Evolutionary conservation across 2,329 filamentous ascomycete genomes (phyloP).

Genomic region (Hansfordia pulvinata): DNA sequence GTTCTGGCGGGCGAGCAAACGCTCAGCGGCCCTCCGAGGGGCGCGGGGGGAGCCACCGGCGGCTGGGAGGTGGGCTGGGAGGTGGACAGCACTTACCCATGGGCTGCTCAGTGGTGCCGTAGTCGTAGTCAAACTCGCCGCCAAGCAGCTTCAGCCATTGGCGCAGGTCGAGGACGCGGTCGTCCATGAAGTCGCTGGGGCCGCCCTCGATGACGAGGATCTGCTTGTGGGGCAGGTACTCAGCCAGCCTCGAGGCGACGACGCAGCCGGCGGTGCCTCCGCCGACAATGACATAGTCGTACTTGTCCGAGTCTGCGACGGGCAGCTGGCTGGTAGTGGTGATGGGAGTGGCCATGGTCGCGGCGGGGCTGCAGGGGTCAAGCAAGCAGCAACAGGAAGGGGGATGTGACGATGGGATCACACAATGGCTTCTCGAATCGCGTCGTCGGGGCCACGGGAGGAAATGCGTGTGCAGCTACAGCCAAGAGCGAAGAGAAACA

Average conservation of each 20-base stretch:
- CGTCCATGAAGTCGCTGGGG: slow-evolving; percentile 79
- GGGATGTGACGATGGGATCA: too few relatives aligned
- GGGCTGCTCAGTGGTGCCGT: slow-evolving; percentile 78
- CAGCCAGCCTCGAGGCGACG: slow-evolving; percentile 63
- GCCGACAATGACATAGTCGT: slow-evolving; percentile 76
- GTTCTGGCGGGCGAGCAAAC: too few relatives aligned
- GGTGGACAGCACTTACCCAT: slow-evolving; percentile 36
- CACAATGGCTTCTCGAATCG: too few relatives aligned
- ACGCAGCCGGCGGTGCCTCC: slow-evolving; percentile 82
- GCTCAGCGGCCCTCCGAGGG: too few relatives aligned
- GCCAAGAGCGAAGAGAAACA: too few relatives aligned
- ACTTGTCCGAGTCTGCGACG: slow-evolving; percentile 49
- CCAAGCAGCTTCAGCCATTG: slow-evolving; percentile 79
- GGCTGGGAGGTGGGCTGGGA: background rate
- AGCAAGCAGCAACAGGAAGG: too few relatives aligned
- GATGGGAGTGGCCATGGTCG: too few relatives aligned
- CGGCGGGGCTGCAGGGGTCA: too few relatives aligned
- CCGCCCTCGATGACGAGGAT: slow-evolving; percentile 79
- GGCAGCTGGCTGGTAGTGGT: slow-evolving; percentile 54
- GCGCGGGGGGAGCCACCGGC: too few relatives aligned
- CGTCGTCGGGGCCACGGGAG: too few relatives aligned
- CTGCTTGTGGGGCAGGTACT: slow-evolving; percentile 72
- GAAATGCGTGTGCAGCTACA: too few relatives aligned
- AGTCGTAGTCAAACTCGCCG: slow-evolving; percentile 83
- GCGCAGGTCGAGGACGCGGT: slow-evolving; percentile 73